Base-by-base conservation (phyloP, 2,329 filamentous ascomycete species). In the Apiospora saccharicola region DNA sequence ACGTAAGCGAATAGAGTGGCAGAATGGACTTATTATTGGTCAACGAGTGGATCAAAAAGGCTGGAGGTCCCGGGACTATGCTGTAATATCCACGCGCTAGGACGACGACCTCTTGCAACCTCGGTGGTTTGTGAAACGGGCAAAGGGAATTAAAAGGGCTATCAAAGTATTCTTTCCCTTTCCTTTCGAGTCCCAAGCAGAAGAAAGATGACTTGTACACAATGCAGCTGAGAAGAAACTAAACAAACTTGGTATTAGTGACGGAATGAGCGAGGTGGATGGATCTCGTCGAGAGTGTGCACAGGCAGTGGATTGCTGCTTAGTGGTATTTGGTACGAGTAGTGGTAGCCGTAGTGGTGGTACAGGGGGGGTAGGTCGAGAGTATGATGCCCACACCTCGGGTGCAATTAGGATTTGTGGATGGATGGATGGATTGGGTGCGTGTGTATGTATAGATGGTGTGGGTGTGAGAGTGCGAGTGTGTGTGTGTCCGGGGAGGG, bases 241-340 rank as follows among this genome's bases (percentile, higher is more conserved):
- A 70, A 51, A 70, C 68, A 57, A 37, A 44, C 47, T 70, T 34
- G 68, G 68, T 53, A 70, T 47, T 70, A 51, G 68, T 70, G 68
- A 70, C 68, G 68, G 68, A 51, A 51, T 70, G 68, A 70, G 68
- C 68, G 68, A 70, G 47, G 49, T 70, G 68, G 47, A 69, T 49
- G 67, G 67, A 49, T 46, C 47, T 49, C 34, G 24, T 69, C 26
- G 67, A 64, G 34, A 64, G 57, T 49, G 67, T 69, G 67, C 67
- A 69, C 67, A 69, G 67, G 67, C 67, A 69, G 67, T 69, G 67
- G 67, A 30, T 49, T 69, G 67, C 44, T 34, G 67, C 14, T 49
- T 46, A 49, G 67, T 49, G 49, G 44, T 64, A 64, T 64, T 41
- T 41, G 57, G 57, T 41, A 64, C 57, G 57, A 64, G 57, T 64